Percentiles rank a stretch among this genome's conserved stretches.
These are phyloP conservation scores for Polyporus tsugae DNA, from an alignment of 1,284 basidiomycete genomes.

Conservation along the genomic window DNA sequence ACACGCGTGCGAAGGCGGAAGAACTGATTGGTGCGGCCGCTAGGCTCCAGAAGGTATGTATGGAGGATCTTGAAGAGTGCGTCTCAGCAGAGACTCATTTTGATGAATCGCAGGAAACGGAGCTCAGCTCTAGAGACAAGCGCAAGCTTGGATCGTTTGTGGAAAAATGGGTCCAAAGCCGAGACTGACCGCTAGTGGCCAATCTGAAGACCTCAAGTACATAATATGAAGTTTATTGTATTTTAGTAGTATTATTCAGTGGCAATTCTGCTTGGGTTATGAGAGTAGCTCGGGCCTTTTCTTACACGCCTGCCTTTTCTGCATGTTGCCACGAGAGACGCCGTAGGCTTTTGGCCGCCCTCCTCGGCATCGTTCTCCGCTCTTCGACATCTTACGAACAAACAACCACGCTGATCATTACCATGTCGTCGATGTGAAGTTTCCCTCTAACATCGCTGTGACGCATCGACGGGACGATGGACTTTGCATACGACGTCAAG, in stretches of 20 bases:
- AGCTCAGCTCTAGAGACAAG: constrained; percentile 32
- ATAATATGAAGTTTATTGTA: not conserved
- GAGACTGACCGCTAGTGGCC: not conserved
- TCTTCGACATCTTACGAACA: not conserved
- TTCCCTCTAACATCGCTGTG: not conserved
- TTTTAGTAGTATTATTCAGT: not conserved
- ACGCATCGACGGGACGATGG: not conserved
- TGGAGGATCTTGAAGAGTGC: not conserved
- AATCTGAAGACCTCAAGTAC: not conserved
- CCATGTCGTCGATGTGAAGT: constrained; percentile 25
- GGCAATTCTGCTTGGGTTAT: not conserved
- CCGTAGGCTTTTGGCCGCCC: not conserved
- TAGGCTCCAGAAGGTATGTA: constrained; percentile 33
- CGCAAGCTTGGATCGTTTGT: constrained; percentile 35
- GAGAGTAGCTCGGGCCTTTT: not conserved
- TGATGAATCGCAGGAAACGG: constrained; percentile 17
- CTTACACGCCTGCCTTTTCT: not conserved
- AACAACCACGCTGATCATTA: not conserved
- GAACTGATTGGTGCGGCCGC: constrained; percentile 28
- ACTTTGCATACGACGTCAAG: constrained; percentile 16
- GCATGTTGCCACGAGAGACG: not conserved
- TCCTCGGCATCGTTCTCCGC: no score
- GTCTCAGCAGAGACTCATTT: not conserved
- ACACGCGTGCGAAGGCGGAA: constrained; percentile 21
- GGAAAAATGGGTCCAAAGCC: constrained; percentile 34